Conservation (phyloP, 2,329 filamentous ascomycete genomes). For the Pyrenochaeta sp. region DNA sequence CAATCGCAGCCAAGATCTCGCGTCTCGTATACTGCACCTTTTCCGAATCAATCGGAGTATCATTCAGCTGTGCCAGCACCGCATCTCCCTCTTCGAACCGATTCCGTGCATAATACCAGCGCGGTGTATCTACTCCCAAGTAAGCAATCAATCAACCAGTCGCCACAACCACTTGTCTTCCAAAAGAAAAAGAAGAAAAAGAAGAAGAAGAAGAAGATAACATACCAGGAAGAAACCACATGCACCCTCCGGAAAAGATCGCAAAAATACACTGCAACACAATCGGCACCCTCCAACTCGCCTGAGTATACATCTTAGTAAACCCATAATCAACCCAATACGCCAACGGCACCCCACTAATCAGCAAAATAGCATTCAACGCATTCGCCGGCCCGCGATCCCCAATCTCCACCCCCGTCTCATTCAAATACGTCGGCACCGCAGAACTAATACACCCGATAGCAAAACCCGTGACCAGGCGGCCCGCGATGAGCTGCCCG, state of each 20-base stretch:
- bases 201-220: neutral
- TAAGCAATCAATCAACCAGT: neutral
- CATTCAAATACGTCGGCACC: slow-evolving; percentile 12
- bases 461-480: slow-evolving; percentile 60
- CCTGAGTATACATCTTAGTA: slow-evolving; percentile 16
- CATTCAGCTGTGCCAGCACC: slow-evolving; percentile 19
- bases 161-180: neutral
- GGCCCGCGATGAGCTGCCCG: slow-evolving; percentile 59
- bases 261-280: slow-evolving; percentile 19
- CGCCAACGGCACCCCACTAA: slow-evolving; percentile 11
- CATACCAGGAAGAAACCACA: slow-evolving; percentile 20
- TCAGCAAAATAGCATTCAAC: slow-evolving; percentile 9
- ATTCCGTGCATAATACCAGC: slow-evolving; percentile 25
- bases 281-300: slow-evolving; percentile 18
- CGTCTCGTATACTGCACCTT: slow-evolving; percentile 18
- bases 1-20: slow-evolving; percentile 23
- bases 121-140: slow-evolving; percentile 15
- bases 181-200: neutral
- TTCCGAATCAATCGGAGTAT: slow-evolving; percentile 13
- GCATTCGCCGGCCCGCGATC: slow-evolving; percentile 9
- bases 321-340: slow-evolving; percentile 13
- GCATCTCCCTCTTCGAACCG: slow-evolving; percentile 24
- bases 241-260: slow-evolving; percentile 15
- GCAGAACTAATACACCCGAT: slow-evolving; percentile 48
- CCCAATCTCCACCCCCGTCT: slow-evolving; percentile 12